A percentile compares a stretch with the other conserved stretches of the same genome.
Evolutionary conservation across 768 basidiomycete species (phyloP).

Genomic region (Trametes cingulata): DNA sequence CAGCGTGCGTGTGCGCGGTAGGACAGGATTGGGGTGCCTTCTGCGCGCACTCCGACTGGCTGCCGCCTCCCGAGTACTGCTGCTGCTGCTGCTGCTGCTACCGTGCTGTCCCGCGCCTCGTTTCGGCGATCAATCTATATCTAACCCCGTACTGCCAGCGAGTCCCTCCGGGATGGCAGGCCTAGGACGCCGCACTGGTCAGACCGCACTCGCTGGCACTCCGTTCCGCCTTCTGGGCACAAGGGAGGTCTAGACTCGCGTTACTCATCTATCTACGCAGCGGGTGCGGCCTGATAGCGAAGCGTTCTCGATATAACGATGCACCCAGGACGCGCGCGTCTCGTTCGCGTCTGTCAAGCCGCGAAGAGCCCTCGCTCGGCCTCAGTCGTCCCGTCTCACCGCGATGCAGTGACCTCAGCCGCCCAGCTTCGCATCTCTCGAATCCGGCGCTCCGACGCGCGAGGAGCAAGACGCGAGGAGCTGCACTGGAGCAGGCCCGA

Average conservation of each 20-base stretch:
- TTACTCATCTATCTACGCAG: not conserved
- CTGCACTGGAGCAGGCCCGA: not conserved
- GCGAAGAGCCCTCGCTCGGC: not conserved
- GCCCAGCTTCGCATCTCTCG: not conserved
- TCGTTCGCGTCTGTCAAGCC: not conserved
- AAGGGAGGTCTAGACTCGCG: not conserved
- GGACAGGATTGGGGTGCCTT: constrained; percentile 15
- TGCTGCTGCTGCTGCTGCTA: not conserved
- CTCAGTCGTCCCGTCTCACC: not conserved
- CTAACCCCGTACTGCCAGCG: not conserved
- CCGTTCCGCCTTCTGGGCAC: too few relatives aligned
- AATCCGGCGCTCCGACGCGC: constrained; percentile 8
- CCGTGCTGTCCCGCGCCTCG: not conserved
- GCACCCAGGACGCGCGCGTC: not conserved
- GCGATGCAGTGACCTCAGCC: too few relatives aligned
- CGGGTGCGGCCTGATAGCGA: not conserved
- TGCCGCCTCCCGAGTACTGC: not conserved
- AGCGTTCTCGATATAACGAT: constrained; percentile 1
- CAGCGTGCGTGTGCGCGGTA: not conserved
- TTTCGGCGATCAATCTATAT: constrained; percentile 15
- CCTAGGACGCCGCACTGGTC: constrained; percentile 5
- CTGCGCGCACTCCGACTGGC: constrained; percentile 12
- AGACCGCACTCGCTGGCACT: not conserved
- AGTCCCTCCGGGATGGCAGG: not conserved
- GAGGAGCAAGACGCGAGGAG: not conserved